phyloP scores from a whole-genome alignment of 257 asterid genomes.

The Fraxinus americana region DNA sequence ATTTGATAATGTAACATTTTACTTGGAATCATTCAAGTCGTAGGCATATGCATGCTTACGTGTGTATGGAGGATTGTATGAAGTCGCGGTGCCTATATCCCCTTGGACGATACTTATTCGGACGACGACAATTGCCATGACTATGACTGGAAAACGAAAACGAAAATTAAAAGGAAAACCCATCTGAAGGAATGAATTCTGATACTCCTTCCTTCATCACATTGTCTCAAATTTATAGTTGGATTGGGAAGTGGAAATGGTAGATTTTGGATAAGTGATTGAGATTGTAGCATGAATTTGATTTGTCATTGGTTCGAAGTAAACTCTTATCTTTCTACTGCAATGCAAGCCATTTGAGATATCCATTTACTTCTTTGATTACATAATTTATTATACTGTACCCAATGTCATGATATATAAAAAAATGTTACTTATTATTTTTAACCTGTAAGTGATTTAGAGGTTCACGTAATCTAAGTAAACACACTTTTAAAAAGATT shows the following conservation, averaged over 20 bases:
- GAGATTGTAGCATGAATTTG: constrained; percentile 7
- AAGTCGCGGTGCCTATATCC: constrained; percentile 69
- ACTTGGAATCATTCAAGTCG: too few species aligned
- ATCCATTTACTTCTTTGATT: too few species aligned
- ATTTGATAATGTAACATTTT: too few species aligned
- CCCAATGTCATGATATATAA: too few species aligned
- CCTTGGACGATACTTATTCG: constrained; percentile 36
- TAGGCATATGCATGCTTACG: constrained; percentile 43
- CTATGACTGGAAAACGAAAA: background rate
- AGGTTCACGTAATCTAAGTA: too few species aligned
- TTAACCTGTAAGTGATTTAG: too few species aligned
- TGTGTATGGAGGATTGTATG: constrained; percentile 70
- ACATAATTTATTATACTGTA: too few species aligned
- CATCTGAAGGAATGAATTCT: background rate
- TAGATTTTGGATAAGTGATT: constrained; percentile 28
- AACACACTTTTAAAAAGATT: too few species aligned
- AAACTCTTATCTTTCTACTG: too few species aligned
- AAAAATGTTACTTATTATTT: too few species aligned
- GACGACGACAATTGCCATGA: constrained; percentile 30
- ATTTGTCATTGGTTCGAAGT: background rate
- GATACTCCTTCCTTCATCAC: background rate
- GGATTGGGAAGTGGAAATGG: background rate
- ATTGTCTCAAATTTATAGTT: constrained; percentile 25
- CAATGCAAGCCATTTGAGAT: too few species aligned
- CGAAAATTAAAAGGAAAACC: background rate